Base-by-base conservation (phyloP, 2,329 filamentous ascomycete species). In the Helminthosporium solani region DNA sequence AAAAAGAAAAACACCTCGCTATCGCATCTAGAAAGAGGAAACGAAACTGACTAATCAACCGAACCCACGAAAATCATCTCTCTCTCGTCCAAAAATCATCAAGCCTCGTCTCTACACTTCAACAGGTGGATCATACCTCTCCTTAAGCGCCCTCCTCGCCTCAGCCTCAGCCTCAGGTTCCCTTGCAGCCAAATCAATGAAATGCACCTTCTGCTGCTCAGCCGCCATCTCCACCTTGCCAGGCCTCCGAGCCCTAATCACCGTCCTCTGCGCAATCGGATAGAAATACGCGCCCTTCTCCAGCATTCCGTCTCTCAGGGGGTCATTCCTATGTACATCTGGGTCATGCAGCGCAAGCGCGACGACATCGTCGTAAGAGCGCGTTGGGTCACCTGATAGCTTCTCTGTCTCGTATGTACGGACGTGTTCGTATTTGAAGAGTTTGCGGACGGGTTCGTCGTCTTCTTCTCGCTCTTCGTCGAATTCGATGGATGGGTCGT, bases 271-370 rank as follows among this genome's bases (percentile, higher is more conserved):
- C 16, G 77, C 66, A 43, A 85, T 78, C 0, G 82, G 81, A 50
- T 85, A 85, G 62, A 82, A 82, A 63, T 83, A 85, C 12, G 82
- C 82, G 1, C 73, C 82, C 58, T 78, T 79, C 49, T 70, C 68
- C 49, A 75, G 52, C 46, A 60, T 62, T 3, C 44, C 68, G 37
- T 52, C 44, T 14, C 67, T 43, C 37, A 68, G 34, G 40, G 72
- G 70, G 47, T 70, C 73, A 16, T 54, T 54, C 9, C 57, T 53
- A 28, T 68, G 66, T n/a, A 57, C 61, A 23, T 74, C 72, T 0
- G 76, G 73, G 53, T 84, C 76, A 57, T 82, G 80, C 27, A 86
- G 64, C 1, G 80, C 78, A 39, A 86, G 44, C 2, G 80, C 82
- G 27, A 85, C 69, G 1, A 67, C 71, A 43, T 84, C 79, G 47